Conservation (phyloP, 2,329 filamentous ascomycete species). For the Diaporthe vaccinii region DNA sequence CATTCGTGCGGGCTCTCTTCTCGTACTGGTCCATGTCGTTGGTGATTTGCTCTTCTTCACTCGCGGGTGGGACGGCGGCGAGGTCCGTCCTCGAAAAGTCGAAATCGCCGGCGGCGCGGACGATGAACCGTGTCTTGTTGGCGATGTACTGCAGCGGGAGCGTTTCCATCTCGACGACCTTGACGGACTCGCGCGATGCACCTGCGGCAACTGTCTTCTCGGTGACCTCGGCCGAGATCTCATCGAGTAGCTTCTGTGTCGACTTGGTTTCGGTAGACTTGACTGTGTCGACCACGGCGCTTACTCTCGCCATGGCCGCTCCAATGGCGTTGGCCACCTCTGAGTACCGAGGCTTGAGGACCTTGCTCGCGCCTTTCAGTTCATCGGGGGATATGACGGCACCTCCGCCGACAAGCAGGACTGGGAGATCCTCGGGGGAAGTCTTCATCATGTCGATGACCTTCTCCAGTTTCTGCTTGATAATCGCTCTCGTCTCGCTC, state of each 20-base stretch:
- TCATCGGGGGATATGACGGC: constrained; percentile 69
- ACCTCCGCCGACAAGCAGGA: constrained; percentile 74
- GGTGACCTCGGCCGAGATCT: constrained; percentile 57
- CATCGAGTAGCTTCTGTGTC: constrained; percentile 53
- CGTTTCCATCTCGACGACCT: constrained; percentile 65
- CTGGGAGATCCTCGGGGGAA: constrained; percentile 69
- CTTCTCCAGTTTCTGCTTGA: constrained; percentile 66
- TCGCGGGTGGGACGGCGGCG: constrained; percentile 15
- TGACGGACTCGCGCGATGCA: constrained; percentile 58
- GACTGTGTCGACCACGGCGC: constrained; percentile 65
- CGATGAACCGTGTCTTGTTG: constrained; percentile 68
- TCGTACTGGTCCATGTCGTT: constrained; percentile 47
- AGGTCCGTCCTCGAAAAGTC: constrained; percentile 57
- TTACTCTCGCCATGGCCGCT: constrained; percentile 72
- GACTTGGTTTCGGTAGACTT: constrained; percentile 61
- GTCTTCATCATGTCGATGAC: constrained; percentile 75
- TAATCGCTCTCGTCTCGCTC: constrained; percentile 53
- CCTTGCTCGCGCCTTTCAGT: constrained; percentile 67
- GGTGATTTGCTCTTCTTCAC: constrained; percentile 12
- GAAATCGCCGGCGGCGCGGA: constrained; percentile 71
- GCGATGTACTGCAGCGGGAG: constrained; percentile 69
- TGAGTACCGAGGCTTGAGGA: constrained; percentile 69
- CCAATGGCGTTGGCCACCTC: constrained; percentile 76
- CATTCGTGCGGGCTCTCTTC: constrained; percentile 40
- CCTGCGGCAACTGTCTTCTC: constrained; percentile 60